Evolutionary conservation across 169 alveolate genomes (phyloP).

Genomic region (Haemoproteus tartakovskyi): DNA sequence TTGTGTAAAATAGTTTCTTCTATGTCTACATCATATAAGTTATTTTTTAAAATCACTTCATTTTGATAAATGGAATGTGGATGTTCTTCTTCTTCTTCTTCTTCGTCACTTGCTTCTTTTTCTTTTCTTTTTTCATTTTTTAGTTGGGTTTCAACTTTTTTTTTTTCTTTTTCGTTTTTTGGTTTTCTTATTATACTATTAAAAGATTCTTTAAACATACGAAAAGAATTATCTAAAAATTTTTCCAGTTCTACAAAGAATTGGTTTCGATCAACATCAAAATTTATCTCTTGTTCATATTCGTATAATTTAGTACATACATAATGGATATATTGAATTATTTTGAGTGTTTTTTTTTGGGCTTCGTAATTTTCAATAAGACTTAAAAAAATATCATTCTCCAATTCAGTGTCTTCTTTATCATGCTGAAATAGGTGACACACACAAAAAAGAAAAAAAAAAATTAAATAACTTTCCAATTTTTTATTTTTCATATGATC

Average conservation of each 20-base stretch:
- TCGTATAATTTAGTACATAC: constrained; percentile 29
- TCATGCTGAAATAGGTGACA: constrained; percentile 3
- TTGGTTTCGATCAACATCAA: not conserved
- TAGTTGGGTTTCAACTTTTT: too few relatives aligned
- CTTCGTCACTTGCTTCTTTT: not conserved
- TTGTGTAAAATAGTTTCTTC: constrained; percentile 4
- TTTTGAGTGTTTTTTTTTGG: constrained; percentile 5
- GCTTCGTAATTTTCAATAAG: constrained; percentile 47
- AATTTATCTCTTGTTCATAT: constrained; percentile 9
- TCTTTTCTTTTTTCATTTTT: too few relatives aligned
- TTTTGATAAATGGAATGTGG: not conserved
- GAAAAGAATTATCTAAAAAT: constrained; percentile 1
- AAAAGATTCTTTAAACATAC: not conserved
- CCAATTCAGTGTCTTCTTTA: constrained; percentile 12
- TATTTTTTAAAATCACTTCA: not conserved
- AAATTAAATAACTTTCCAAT: not conserved
- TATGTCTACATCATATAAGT: not conserved
- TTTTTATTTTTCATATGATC: too few relatives aligned
- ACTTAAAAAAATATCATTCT: constrained; percentile 16
- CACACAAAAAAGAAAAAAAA: constrained; percentile 3
- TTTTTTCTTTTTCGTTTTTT: too few relatives aligned
- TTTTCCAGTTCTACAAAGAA: not conserved
- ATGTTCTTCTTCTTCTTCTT: not conserved
- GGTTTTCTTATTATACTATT: constrained; percentile 16
- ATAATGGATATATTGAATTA: constrained; percentile 17